Evolutionary conservation across 352 stramenopile species (phyloP).

Genomic region (Phytophthora rubi): DNA sequence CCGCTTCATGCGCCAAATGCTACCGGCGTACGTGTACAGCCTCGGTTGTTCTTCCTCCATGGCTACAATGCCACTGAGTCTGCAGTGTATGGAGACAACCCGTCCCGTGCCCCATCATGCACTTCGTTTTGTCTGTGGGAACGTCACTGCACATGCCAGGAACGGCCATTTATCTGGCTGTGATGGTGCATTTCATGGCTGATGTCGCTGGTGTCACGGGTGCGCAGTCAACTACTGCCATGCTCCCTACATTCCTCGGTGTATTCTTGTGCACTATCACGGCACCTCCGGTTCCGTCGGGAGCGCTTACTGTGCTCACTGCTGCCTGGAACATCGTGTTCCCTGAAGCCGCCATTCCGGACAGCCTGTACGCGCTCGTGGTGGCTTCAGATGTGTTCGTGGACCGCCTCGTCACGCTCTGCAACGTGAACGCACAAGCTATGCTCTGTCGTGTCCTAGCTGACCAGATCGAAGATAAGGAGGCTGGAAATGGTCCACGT

Average conservation of each 20-base stretch:
- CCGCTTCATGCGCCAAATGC: constrained; percentile 70
- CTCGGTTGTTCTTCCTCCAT: constrained; percentile 82
- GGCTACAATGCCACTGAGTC: constrained; percentile 65
- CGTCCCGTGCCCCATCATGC: constrained; percentile 68
- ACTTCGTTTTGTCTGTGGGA: constrained; percentile 78
- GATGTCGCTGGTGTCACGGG: constrained; percentile 53
- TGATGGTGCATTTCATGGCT: constrained; percentile 78
- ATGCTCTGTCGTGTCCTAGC: constrained; percentile 78
- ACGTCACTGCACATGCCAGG: constrained; percentile 78
- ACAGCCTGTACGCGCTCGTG: constrained; percentile 68
- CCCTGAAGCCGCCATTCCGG: constrained; percentile 53
- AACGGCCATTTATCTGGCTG: constrained; percentile 75
- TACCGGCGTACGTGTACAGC: constrained; percentile 74
- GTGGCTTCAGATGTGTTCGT: constrained; percentile 74
- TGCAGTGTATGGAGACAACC: constrained; percentile 69
- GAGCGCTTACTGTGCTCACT: constrained; percentile 66
- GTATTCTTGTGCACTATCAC: constrained; percentile 68
- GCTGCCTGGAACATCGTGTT: constrained; percentile 80
- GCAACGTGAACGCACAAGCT: constrained; percentile 79
- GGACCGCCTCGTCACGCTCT: constrained; percentile 74
- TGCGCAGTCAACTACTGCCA: constrained; percentile 43
- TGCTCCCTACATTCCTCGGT: constrained; percentile 60
- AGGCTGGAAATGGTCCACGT: constrained; percentile 9
- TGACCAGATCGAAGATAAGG: constrained; percentile 59
- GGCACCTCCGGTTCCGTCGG: constrained; percentile 62